These are phyloP conservation scores for Oenanthe sinensis DNA, from an alignment of 129 eudicot genomes.

Conservation along the genomic window DNA sequence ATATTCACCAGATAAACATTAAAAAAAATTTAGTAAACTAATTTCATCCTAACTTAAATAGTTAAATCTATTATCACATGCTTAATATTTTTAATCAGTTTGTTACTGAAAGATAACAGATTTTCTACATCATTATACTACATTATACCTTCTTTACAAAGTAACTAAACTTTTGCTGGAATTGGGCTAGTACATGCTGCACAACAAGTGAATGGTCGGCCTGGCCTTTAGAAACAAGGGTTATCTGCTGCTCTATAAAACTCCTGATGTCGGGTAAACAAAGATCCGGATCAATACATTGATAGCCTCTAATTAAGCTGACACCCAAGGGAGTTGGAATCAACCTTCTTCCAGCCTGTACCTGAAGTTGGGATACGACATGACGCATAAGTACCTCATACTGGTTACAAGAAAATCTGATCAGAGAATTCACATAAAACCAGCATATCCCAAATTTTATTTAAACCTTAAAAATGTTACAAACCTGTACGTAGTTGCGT, in stretches of 20 bases:
- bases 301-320: slow-evolving; percentile 86
- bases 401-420: not conserved
- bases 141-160: slow-evolving; percentile 62
- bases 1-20: not conserved
- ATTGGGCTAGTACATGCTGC: slow-evolving; percentile 71
- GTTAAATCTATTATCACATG: not conserved
- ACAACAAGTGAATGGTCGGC: slow-evolving; percentile 75
- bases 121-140: not conserved
- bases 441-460: not conserved
- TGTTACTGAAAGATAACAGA: not conserved
- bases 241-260: slow-evolving; percentile 86
- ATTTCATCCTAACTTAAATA: not conserved
- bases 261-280: slow-evolving; percentile 90
- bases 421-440: not conserved
- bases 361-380: slow-evolving; percentile 35
- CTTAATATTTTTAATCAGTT: not conserved
- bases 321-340: slow-evolving; percentile 83
- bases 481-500: slow-evolving; percentile 90
- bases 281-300: slow-evolving; percentile 83
- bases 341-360: slow-evolving; percentile 79
- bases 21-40: not conserved
- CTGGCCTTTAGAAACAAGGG: slow-evolving; percentile 84
- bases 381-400: slow-evolving; percentile 8
- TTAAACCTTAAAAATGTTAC: not conserved
- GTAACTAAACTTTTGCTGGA: slow-evolving; percentile 64